phyloP scores from a whole-genome alignment of 1,284 basidiomycete genomes.

The Porogramme epimiltina region DNA sequence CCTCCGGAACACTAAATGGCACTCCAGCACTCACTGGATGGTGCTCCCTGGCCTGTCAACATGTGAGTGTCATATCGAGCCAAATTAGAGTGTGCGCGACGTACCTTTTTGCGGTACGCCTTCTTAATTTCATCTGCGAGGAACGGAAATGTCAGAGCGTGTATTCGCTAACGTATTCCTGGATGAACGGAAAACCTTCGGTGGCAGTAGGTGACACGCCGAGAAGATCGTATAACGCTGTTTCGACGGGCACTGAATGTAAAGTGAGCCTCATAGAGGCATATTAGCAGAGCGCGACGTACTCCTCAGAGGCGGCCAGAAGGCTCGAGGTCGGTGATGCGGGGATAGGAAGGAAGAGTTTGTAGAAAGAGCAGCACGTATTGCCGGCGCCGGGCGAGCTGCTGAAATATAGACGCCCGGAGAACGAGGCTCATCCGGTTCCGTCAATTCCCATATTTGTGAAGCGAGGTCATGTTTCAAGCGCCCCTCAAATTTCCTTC shows the following conservation, averaged over 20 bases:
- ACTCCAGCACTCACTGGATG: constrained; percentile 87
- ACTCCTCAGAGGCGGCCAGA: too few species aligned
- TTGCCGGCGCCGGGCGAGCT: too few species aligned
- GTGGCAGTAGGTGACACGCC: constrained; percentile 70
- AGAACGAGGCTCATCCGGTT: too few species aligned
- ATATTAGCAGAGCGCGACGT: background rate
- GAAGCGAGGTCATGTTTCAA: too few species aligned
- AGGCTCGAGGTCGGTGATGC: too few species aligned
- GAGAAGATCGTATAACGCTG: constrained; percentile 79
- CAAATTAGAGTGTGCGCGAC: constrained; percentile 4
- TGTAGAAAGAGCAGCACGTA: too few species aligned
- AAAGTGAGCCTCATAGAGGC: background rate
- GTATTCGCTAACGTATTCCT: background rate
- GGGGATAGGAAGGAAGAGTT: too few species aligned
- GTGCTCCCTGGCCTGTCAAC: constrained; percentile 78
- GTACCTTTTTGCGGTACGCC: constrained; percentile 88
- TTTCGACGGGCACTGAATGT: constrained; percentile 68
- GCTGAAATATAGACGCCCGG: too few species aligned
- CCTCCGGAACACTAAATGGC: too few species aligned
- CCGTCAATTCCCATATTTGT: background rate
- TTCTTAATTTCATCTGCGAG: constrained; percentile 84
- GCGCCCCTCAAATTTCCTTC: constrained; percentile 13
- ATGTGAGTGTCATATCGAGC: constrained; percentile 23
- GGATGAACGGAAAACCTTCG: constrained; percentile 50
- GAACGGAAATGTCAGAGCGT: constrained; percentile 8